These are phyloP conservation scores for Cytospora mali DNA, from an alignment of 2,329 filamentous ascomycete genomes.

Conservation along the genomic window DNA sequence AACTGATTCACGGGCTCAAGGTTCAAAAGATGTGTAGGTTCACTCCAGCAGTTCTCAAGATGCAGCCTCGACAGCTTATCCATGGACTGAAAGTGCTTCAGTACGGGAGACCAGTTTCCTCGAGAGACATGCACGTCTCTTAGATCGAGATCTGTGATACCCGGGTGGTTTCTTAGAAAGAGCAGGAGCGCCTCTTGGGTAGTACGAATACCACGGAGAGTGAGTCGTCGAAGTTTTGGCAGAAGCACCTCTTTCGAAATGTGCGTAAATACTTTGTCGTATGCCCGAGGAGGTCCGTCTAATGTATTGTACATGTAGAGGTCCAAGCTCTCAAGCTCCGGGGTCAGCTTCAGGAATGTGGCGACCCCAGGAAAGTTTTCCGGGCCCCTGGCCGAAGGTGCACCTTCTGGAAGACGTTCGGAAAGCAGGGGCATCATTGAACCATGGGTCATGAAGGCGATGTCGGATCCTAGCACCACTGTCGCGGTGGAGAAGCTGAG, in stretches of 20 bases:
- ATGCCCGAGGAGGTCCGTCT: not conserved
- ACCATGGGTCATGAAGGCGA: not conserved
- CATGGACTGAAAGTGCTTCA: slow-evolving; percentile 1
- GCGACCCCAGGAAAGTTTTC: slow-evolving; percentile 1
- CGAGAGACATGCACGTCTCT: slow-evolving; percentile 4
- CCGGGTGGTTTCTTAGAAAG: slow-evolving; percentile 1
- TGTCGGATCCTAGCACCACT: not conserved
- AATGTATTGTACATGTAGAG: slow-evolving; percentile 14
- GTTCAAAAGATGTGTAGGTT: slow-evolving; percentile 9
- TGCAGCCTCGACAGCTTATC: not conserved
- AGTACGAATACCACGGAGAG: slow-evolving; percentile 10
- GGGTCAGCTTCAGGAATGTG: slow-evolving; percentile 6
- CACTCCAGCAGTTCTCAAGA: slow-evolving; percentile 16
- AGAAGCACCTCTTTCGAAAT: slow-evolving; percentile 2
- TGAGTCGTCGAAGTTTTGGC: slow-evolving; percentile 2
- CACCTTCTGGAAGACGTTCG: too few relatives aligned
- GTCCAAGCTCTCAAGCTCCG: slow-evolving; percentile 8
- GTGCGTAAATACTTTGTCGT: not conserved
- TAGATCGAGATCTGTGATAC: not conserved
- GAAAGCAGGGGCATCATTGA: too few relatives aligned
- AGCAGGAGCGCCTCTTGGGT: not conserved
- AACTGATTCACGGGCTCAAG: not conserved
- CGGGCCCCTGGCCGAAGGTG: not conserved
- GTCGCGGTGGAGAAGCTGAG: slow-evolving; percentile 10
- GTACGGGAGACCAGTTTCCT: slow-evolving; percentile 2